Evolutionary conservation across 495 filamentous ascomycete species (phyloP).

Genomic region (Sphaerosporella brunnea): DNA sequence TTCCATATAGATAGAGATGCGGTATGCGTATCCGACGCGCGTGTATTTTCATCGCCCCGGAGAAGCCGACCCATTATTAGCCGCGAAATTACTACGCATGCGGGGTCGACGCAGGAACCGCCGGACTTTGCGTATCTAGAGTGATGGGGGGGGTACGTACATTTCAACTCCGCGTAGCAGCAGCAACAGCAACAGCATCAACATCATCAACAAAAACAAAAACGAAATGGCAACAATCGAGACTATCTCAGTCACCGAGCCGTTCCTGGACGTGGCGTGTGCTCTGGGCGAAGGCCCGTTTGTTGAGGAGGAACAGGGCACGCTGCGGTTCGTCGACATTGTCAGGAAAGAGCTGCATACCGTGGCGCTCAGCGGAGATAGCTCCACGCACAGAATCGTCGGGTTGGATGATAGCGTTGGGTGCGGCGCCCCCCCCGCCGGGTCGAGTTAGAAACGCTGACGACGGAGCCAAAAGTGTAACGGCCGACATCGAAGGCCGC

Average conservation of each 20-base stretch:
- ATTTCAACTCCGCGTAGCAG: too few species aligned
- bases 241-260: neutral
- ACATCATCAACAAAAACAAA: too few species aligned
- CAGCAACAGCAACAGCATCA: too few species aligned
- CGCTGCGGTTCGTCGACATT: constrained; percentile 81
- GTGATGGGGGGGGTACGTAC: too few species aligned
- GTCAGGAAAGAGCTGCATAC: constrained; percentile 57
- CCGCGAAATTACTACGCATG: too few species aligned
- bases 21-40: too few species aligned
- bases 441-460: neutral
- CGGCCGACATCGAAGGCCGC: constrained; percentile 58
- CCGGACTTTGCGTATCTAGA: too few species aligned
- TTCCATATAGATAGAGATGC: too few species aligned
- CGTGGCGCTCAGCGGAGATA: constrained; percentile 48
- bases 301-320: constrained; percentile 49
- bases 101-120: too few species aligned
- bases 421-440: constrained; percentile 19
- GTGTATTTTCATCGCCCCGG: too few species aligned
- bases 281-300: constrained; percentile 68
- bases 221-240: neutral
- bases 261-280: constrained; percentile 27
- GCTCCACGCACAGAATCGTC: constrained; percentile 44
- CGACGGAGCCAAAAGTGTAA: constrained; percentile 24
- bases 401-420: constrained; percentile 50
- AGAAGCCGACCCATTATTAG: too few species aligned